Conservation (phyloP, 1,284 basidiomycete species). For the Mycosarcoma mackinlayi region DNA sequence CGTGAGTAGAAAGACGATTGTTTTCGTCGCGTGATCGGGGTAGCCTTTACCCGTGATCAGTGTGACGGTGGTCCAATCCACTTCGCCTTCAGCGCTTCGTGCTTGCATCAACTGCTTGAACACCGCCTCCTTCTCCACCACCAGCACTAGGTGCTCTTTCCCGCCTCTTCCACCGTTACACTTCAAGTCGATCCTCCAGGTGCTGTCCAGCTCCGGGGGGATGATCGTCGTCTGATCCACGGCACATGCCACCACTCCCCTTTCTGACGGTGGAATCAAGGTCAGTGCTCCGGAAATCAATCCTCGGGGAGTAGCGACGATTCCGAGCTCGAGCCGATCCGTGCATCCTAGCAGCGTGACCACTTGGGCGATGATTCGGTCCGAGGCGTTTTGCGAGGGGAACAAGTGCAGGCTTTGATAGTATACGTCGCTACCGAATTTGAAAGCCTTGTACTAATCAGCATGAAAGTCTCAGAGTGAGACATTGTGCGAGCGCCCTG, state of each 20-base stretch:
- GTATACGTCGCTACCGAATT: slow-evolving; percentile 47
- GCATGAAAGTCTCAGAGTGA: not conserved
- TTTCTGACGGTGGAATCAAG: slow-evolving; percentile 6
- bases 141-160: slow-evolving; percentile 32
- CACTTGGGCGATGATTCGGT: slow-evolving; percentile 38
- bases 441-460: not conserved
- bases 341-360: slow-evolving; percentile 12
- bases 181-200: slow-evolving; percentile 9
- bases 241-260: not conserved
- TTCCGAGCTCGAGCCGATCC: slow-evolving; percentile 25
- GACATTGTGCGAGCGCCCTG: not conserved
- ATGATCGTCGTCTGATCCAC: not conserved
- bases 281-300: slow-evolving; percentile 38
- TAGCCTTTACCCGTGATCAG: slow-evolving; percentile 55
- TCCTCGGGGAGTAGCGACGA: slow-evolving; percentile 53
- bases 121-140: slow-evolving; percentile 63
- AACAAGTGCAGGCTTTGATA: slow-evolving; percentile 54
- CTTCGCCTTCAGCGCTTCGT: slow-evolving; percentile 1
- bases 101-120: slow-evolving; percentile 39
- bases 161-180: not conserved
- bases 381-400: slow-evolving; percentile 40
- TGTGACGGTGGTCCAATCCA: slow-evolving; percentile 10
- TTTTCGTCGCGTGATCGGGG: slow-evolving; percentile 50
- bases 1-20: slow-evolving; percentile 18
- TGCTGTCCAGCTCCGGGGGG: slow-evolving; percentile 13